Percentiles rank a stretch among this genome's conserved stretches.
Evolutionary conservation across 2,329 filamentous ascomycete species (phyloP).

Genomic region (Geosmithia putterillii): DNA sequence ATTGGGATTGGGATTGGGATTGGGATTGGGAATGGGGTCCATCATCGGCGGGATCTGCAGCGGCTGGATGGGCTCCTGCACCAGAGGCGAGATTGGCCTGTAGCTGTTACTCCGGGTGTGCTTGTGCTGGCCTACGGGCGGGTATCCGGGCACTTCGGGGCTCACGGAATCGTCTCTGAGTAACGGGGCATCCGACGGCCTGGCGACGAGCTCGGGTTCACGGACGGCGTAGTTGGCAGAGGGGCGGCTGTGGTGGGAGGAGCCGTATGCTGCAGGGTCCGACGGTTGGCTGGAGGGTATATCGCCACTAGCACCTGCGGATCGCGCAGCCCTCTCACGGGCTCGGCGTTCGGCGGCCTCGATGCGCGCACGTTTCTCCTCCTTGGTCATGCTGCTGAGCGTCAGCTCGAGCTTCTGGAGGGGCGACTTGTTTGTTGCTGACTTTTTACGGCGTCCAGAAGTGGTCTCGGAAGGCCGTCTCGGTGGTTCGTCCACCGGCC

Average conservation of each 20-base stretch:
- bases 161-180: not conserved
- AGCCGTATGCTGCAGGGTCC: not conserved
- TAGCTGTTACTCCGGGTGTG: not conserved
- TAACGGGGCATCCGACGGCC: not conserved
- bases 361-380: constrained; percentile 79
- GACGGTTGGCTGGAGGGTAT: not conserved
- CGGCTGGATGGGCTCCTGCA: not conserved
- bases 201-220: not conserved
- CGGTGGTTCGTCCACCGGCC: not conserved
- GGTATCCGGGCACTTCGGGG: not conserved
- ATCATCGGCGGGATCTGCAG: not conserved
- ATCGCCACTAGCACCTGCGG: constrained; percentile 9
- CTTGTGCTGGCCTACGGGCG: not conserved
- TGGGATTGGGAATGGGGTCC: not conserved
- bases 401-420: constrained; percentile 88
- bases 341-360: constrained; percentile 69
- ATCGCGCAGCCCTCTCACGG: constrained; percentile 44
- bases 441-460: constrained; percentile 38
- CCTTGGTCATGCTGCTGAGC: constrained; percentile 85
- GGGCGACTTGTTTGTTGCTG: constrained; percentile 76
- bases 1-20: constrained; percentile 5
- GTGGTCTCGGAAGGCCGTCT: constrained; percentile 11
- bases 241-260: not conserved
- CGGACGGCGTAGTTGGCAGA: not conserved
- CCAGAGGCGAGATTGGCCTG: not conserved